Evolutionary conservation across 768 basidiomycete genomes (phyloP), one percentile per base, ranked within the genome.

Genomic region (Plicaturopsis crispa): DNA sequence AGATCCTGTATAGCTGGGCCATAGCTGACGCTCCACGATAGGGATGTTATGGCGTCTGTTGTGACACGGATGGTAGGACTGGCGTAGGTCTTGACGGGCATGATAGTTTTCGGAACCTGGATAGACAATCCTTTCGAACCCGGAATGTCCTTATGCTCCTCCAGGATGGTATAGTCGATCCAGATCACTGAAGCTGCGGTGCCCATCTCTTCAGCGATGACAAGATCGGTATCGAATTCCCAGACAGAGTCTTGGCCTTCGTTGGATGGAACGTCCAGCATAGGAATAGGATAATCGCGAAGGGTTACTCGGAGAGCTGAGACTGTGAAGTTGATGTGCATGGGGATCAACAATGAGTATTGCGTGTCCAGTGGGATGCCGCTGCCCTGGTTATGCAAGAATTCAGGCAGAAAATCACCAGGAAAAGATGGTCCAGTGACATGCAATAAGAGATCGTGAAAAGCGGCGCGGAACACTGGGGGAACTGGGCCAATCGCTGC

Each of bases 81-180:
- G 1, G 87, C 85, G 51, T 93, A 96, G 6, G 83, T 87, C 61
- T 98, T 98, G 49, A 93, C 84, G 0, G 93, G 85, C 86, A 92
- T 94, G 41, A 90, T 82, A 0, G 91, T 93, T 58, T 93, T 96
- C 2, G 91, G 89, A 23, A 94, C 69, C 30, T 60, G 45, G 28
- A 92, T 58, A 18, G 63, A 65, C 33, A 92, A 70, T 4, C 73
- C 67, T 2, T 63, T 57, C 20, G 73, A 66, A 5, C 70, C 74
- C 20, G 63, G 62, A 23, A 70, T 54, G 21, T 75, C 77, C 20
- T 73, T 69, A 38, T 74, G 62, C 3, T 62, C 55, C n/a, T 72
- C 70, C 35, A 84, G 61, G 44, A 96, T 67, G 4, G 69, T 63
- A 48, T 80, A 86, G 12, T 77, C 56, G 16, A 90, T 63, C 79